Evolutionary conservation across 257 asterid species (phyloP).

Genomic region (Nemophila menziesii): DNA sequence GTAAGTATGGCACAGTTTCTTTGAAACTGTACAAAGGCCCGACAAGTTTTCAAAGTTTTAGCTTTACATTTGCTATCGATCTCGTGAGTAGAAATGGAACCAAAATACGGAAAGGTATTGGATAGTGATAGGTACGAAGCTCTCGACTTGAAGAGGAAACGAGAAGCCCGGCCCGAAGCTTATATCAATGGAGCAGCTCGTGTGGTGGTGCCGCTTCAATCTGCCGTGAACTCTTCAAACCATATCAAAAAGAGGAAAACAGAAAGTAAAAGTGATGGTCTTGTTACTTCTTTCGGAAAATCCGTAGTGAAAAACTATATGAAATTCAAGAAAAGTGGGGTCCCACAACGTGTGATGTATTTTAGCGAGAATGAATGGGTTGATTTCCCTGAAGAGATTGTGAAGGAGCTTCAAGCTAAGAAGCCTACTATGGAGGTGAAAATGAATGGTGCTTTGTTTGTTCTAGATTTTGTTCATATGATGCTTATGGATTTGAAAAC

Average conservation of each 20-base stretch:
- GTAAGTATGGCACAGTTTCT: constrained; percentile 28
- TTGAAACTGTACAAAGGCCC: constrained; percentile 29
- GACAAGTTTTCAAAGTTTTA: constrained; percentile 24
- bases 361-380: constrained; percentile 58
- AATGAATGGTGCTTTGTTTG: constrained; percentile 27
- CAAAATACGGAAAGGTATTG: constrained; percentile 66
- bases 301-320: constrained; percentile 32
- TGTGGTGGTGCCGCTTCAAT: constrained; percentile 27
- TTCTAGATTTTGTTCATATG: constrained; percentile 72
- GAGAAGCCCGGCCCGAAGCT: constrained; percentile 20
- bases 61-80: constrained; percentile 40
- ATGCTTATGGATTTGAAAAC: constrained; percentile 46
- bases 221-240: constrained; percentile 21
- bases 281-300: constrained; percentile 22
- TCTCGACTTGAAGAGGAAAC: constrained; percentile 59
- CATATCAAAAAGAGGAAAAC: constrained; percentile 49
- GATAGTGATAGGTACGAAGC: constrained; percentile 39
- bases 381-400: constrained; percentile 53
- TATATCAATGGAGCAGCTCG: constrained; percentile 28
- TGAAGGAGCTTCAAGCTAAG: constrained; percentile 43
- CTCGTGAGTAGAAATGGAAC: constrained; percentile 40
- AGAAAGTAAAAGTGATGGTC: constrained; percentile 16
- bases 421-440: constrained; percentile 49
- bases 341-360: constrained; percentile 58
- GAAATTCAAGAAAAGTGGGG: constrained; percentile 52